A percentile compares a stretch with the other conserved stretches of the same genome.
These are phyloP conservation scores for Lipomyces japonicus DNA, from an alignment of 805 yeast genomes.

Conservation along the genomic window DNA sequence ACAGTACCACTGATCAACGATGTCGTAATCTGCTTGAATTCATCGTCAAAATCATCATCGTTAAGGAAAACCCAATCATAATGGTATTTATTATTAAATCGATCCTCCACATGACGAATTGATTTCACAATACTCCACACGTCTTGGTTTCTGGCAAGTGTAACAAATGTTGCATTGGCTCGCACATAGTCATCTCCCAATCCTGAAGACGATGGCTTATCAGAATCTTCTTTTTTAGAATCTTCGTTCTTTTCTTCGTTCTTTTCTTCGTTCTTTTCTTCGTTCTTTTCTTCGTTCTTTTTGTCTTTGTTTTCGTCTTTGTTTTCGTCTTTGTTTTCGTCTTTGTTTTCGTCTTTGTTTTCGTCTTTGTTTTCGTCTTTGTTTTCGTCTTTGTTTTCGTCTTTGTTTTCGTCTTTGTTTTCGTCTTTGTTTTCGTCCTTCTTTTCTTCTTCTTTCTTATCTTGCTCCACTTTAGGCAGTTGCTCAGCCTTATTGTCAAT, in stretches of 20 bases:
- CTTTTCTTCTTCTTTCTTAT: neutral
- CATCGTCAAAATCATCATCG: conserved; percentile 69
- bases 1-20: conserved; percentile 61
- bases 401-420: neutral
- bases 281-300: conserved; percentile 1
- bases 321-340: neutral
- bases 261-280: neutral
- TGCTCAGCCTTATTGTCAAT: neutral
- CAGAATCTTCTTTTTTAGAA: neutral
- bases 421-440: neutral
- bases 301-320: conserved; percentile 2
- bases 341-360: neutral
- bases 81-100: conserved; percentile 69
- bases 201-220: neutral
- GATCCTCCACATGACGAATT: conserved; percentile 68
- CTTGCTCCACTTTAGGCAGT: neutral
- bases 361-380: neutral
- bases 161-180: conserved; percentile 61
- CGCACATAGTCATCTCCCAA: conserved; percentile 18
- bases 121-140: conserved; percentile 54
- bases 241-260: neutral
- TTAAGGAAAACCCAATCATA: conserved; percentile 94
- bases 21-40: conserved; percentile 56
- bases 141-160: conserved; percentile 68
- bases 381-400: neutral